These are phyloP conservation scores for Picea sitchensis DNA, from an alignment of 75 land plant species.

Conservation along the genomic window DNA sequence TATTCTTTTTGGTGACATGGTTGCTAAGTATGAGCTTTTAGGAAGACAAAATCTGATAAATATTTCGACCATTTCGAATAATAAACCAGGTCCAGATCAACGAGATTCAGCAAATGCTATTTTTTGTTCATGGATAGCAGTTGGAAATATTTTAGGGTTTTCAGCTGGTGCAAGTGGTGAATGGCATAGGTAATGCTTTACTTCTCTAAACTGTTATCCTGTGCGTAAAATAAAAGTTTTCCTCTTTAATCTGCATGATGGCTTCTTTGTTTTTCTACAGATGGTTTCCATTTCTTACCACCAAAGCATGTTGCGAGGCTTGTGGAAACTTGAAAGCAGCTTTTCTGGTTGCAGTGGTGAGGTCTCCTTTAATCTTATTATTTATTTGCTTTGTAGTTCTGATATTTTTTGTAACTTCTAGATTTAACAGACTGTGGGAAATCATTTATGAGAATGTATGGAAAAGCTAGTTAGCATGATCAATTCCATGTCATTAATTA, in stretches of 20 bases:
- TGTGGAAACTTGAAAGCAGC: conserved; percentile 99
- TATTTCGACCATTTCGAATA: conserved; percentile 8
- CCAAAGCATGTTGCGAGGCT: conserved; percentile 86
- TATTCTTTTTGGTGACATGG: not conserved
- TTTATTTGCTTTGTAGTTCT: conserved; percentile 2
- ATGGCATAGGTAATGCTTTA: conserved; percentile 69
- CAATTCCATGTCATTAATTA: not conserved
- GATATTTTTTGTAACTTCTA: not conserved
- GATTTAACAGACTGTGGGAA: not conserved
- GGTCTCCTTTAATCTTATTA: conserved; percentile 5
- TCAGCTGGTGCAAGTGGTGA: conserved; percentile 92
- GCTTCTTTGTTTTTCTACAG: conserved; percentile 22
- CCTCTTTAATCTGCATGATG: not conserved
- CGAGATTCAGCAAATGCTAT: conserved; percentile 85
- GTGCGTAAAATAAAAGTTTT: not conserved
- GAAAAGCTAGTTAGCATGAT: not conserved
- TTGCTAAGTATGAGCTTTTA: not conserved
- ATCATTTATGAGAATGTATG: not conserved
- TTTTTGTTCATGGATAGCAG: conserved; percentile 96
- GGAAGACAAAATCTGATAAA: not conserved
- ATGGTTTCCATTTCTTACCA: conserved; percentile 87
- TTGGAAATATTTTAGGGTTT: conserved; percentile 95
- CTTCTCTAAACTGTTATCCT: not conserved
- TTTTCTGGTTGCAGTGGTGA: conserved; percentile 90
- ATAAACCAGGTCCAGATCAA: conserved; percentile 68